These are phyloP conservation scores for Yamadazyma tumulicola DNA, from an alignment of 805 yeast species.

Conservation along the genomic window DNA sequence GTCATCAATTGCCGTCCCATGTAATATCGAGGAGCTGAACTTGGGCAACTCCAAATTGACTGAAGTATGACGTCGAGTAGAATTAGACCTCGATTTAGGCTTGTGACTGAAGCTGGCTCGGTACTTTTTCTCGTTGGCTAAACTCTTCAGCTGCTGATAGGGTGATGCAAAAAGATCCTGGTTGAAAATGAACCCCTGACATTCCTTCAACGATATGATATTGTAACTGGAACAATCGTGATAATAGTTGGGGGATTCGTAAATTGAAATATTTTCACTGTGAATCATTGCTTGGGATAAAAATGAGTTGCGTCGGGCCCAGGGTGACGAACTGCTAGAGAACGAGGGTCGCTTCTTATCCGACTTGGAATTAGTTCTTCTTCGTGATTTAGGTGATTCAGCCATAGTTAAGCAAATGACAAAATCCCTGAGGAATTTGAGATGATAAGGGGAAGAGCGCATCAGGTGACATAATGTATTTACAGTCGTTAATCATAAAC, in stretches of 20 bases:
- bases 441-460: neutral
- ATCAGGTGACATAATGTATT: too few relatives aligned
- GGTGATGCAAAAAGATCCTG: slow-evolving; percentile 74
- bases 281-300: slow-evolving; percentile 55
- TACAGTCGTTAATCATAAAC: too few relatives aligned
- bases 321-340: slow-evolving; percentile 45
- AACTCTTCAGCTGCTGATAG: slow-evolving; percentile 52
- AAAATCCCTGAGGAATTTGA: neutral
- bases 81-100: slow-evolving; percentile 8
- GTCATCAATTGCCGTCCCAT: slow-evolving; percentile 18
- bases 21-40: slow-evolving; percentile 9
- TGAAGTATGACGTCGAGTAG: slow-evolving; percentile 10
- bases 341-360: slow-evolving; percentile 18
- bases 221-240: slow-evolving; percentile 24
- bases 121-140: slow-evolving; percentile 30
- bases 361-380: slow-evolving; percentile 6
- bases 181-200: slow-evolving; percentile 75
- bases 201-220: slow-evolving; percentile 50
- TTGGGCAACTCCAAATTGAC: slow-evolving; percentile 3
- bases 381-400: slow-evolving; percentile 4
- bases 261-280: slow-evolving; percentile 52
- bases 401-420: neutral
- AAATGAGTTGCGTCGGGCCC: slow-evolving; percentile 54
- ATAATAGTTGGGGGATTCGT: slow-evolving; percentile 41
- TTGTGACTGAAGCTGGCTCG: slow-evolving; percentile 20